These are phyloP conservation scores for Cornus controversa DNA, from an alignment of 148 eudicot genomes.

Conservation along the genomic window DNA sequence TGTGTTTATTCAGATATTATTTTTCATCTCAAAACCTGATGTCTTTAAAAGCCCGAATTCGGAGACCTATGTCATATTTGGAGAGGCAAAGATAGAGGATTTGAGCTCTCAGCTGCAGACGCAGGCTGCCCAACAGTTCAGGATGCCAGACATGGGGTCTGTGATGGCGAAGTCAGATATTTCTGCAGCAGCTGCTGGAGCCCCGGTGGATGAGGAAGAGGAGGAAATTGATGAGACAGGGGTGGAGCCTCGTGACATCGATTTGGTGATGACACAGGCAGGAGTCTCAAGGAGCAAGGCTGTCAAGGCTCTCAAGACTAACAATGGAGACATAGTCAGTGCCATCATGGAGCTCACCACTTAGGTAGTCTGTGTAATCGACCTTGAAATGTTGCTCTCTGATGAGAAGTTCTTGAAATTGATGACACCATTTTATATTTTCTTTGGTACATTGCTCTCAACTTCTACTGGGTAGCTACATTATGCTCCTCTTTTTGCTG, in stretches of 20 bases:
- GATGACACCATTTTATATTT: conserved; percentile 11
- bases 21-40: conserved; percentile 79
- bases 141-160: conserved; percentile 68
- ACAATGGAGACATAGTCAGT: conserved; percentile 73
- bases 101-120: conserved; percentile 89
- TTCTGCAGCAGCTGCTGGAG: conserved; percentile 37
- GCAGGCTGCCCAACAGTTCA: conserved; percentile 91
- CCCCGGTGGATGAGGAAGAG: conserved; percentile 60
- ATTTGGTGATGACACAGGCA: conserved; percentile 85
- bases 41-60: conserved; percentile 86
- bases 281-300: conserved; percentile 79
- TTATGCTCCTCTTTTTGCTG: background rate
- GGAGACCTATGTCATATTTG: conserved; percentile 77
- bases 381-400: background rate
- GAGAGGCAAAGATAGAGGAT: conserved; percentile 90
- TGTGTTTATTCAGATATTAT: conserved; percentile 48
- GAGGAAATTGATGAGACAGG: conserved; percentile 79
- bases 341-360: conserved; percentile 89
- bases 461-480: background rate
- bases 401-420: background rate
- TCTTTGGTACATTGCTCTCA: conserved; percentile 2
- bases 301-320: conserved; percentile 77
- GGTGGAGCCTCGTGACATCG: conserved; percentile 78
- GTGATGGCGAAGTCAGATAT: conserved; percentile 55
- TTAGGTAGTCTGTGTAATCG: conserved; percentile 30